Percentiles rank a stretch among this genome's conserved stretches.
These are phyloP conservation scores for Discostella stelligeroides DNA, from an alignment of 108 stramenopile genomes.

Conservation along the genomic window DNA sequence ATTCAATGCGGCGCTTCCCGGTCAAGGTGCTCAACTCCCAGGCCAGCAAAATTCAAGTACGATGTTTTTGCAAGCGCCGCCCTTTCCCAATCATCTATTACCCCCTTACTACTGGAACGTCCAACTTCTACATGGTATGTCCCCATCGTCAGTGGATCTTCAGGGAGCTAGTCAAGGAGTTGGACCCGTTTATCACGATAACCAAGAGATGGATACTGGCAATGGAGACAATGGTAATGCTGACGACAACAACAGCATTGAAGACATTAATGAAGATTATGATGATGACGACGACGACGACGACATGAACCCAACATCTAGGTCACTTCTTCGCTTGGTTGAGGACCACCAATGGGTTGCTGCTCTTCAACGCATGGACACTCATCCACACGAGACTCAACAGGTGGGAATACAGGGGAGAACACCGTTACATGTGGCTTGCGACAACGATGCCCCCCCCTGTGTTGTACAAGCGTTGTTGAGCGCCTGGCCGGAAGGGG, in stretches of 20 bases:
- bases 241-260: background rate
- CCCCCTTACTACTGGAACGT: background rate
- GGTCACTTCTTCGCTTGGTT: slow-evolving; percentile 34
- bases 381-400: slow-evolving; percentile 48
- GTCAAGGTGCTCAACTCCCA: background rate
- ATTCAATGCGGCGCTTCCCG: background rate
- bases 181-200: too few relatives aligned
- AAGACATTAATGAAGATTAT: background rate
- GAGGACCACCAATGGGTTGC: slow-evolving; percentile 62
- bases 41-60: background rate
- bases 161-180: too few relatives aligned
- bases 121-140: background rate
- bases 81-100: background rate
- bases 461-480: slow-evolving; percentile 54
- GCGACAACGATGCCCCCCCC: slow-evolving; percentile 70
- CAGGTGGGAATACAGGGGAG: slow-evolving; percentile 58
- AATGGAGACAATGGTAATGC: background rate
- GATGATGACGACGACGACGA: slow-evolving; percentile 11
- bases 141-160: too few relatives aligned
- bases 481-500: slow-evolving; percentile 60
- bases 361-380: slow-evolving; percentile 48
- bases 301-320: slow-evolving; percentile 10
- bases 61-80: background rate
- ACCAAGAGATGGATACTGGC: too few relatives aligned
- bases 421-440: slow-evolving; percentile 64